A percentile compares a stretch with the other conserved stretches of the same genome.
phyloP scores from a whole-genome alignment of 139 green algal species.

The Pycnococcus provasolii region DNA sequence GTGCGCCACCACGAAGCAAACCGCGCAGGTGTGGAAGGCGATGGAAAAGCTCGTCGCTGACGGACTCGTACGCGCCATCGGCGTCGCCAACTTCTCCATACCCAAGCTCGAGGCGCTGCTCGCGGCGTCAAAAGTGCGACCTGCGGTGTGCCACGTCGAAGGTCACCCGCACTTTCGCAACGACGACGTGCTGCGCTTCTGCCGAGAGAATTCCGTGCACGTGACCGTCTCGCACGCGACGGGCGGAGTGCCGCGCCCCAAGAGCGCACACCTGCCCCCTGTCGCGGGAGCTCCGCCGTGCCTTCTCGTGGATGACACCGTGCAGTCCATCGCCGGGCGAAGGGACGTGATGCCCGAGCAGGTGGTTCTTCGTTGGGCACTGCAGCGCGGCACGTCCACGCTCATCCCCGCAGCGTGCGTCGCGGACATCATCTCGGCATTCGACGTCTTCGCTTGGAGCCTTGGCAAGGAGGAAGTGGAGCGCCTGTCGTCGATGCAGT shows the following conservation, averaged over 20 bases:
- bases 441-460: too few species aligned
- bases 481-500: too few species aligned
- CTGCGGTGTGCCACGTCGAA: slow-evolving; percentile 51
- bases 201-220: slow-evolving; percentile 48
- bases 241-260: too few species aligned
- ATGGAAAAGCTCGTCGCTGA: slow-evolving; percentile 59
- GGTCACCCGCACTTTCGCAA: slow-evolving; percentile 56
- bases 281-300: too few species aligned
- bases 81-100: slow-evolving; percentile 66
- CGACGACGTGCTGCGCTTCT: slow-evolving; percentile 61
- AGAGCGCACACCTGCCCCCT: too few species aligned
- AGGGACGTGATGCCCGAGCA: slow-evolving; percentile 27
- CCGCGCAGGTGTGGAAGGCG: slow-evolving; percentile 33
- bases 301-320: too few species aligned
- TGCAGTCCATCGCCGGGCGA: too few species aligned
- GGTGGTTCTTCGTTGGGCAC: slow-evolving; percentile 70
- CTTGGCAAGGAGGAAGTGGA: too few species aligned
- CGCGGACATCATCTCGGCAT: too few species aligned
- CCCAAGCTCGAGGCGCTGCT: slow-evolving; percentile 66
- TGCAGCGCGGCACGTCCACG: slow-evolving; percentile 50
- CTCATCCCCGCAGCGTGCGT: too few species aligned
- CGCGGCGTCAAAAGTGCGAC: slow-evolving; percentile 38
- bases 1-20: background rate
- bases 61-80: slow-evolving; percentile 58
- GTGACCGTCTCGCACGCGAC: background rate